Base-by-base conservation (phyloP, 2,329 filamentous ascomycete species). In the Monilinia laxa region DNA sequence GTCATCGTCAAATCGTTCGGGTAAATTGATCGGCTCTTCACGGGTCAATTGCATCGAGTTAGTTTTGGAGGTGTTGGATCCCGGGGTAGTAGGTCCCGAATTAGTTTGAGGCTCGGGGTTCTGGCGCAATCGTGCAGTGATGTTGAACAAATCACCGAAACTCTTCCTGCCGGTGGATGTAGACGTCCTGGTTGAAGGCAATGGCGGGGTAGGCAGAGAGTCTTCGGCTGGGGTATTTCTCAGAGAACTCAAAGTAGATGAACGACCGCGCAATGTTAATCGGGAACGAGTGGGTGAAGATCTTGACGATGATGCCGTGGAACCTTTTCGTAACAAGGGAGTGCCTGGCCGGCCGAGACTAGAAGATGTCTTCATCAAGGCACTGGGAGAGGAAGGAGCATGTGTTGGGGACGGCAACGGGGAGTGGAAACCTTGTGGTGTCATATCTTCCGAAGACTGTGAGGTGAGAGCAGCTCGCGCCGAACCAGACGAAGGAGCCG, bases 131-230 rank as follows among this genome's bases (percentile, higher is more conserved):
- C 93, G 87, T 70, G 87, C 85, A 25, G 86, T 83, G 45, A 97
- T 80, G 18, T 87, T 89, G 73, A 99, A 88, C 25, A 98, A 81
- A 71, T 97, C 95, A 64, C 93, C 92, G 73, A 99, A 92, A 78
- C 94, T 98, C 78, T 93, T 95, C 65, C 95, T 86, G 6, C 93
- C 93, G n/a, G 90, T 94, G 0, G 92, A 97, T 0, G 90, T 92
- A 0, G 93, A 97, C 7, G 87, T 93, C 62, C 93, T 84, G 2
- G 72, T 71, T 5, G 76, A 75, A 45, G 73, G 75, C n/a, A 87
- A 78, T 31, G 85, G 85, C 4, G 88, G 87, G 3, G 89, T 87
- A 9, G 86, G 82, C 6, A 90, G 83, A 64, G 88, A 86, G 45
- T 90, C 86, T 69, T 92, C 91, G 23, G 88, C 87, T 0, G 89